Conservation (phyloP, 2,329 filamentous ascomycete species). For the Calonectria pteridis region DNA sequence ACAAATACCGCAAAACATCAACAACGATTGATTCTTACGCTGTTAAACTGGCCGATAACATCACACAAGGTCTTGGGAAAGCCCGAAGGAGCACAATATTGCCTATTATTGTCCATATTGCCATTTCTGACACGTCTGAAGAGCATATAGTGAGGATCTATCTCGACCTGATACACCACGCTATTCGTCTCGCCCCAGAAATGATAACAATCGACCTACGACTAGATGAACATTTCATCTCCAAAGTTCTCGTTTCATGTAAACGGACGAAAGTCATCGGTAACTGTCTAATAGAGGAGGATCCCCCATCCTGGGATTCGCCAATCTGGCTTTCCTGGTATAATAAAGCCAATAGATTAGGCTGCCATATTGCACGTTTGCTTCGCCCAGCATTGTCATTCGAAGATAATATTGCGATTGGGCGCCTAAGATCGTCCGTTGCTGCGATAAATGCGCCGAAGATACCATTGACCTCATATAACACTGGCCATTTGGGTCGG, state of each 20-base stretch:
- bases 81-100: conserved; percentile 73
- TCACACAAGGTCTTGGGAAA: conserved; percentile 70
- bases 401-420: conserved; percentile 72
- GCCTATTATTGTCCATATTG: conserved; percentile 68
- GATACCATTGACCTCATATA: conserved; percentile 72
- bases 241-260: conserved; percentile 61
- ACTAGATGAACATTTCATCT: conserved; percentile 63
- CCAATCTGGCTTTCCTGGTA: conserved; percentile 68
- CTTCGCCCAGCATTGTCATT: conserved; percentile 67
- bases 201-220: conserved; percentile 73
- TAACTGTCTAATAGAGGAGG: conserved; percentile 57
- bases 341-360: conserved; percentile 65
- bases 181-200: conserved; percentile 72
- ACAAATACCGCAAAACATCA: no score
- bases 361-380: conserved; percentile 73
- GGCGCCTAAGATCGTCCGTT: conserved; percentile 65
- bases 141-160: conserved; percentile 53
- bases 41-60: conserved; percentile 55
- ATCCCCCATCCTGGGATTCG: conserved; percentile 67
- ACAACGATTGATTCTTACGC: not conserved
- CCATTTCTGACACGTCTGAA: conserved; percentile 38
- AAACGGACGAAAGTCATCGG: conserved; percentile 73
- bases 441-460: conserved; percentile 51
- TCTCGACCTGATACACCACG: conserved; percentile 68
- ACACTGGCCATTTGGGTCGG: conserved; percentile 72